phyloP scores from a whole-genome alignment of 2,329 filamentous ascomycete genomes.

The Aphanocladium album region DNA sequence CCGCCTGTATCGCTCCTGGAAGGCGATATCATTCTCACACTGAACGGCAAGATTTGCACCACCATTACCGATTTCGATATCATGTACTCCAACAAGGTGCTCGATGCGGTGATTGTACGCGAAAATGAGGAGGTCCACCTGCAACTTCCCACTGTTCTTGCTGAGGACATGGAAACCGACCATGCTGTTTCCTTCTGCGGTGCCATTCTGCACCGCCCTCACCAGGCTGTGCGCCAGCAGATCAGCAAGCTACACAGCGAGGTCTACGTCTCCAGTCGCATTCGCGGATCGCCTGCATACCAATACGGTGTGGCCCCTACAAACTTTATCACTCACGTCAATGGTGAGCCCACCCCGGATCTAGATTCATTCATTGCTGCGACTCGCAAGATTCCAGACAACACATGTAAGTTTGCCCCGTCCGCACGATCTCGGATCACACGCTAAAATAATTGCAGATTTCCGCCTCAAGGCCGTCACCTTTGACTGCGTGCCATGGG shows the following conservation, averaged over 20 bases:
- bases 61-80: constrained; percentile 88
- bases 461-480: constrained; percentile 97
- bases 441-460: constrained; percentile 41
- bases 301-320: constrained; percentile 91
- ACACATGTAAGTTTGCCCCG: constrained; percentile 62
- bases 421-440: background rate
- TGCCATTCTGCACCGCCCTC: constrained; percentile 85
- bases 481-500: constrained; percentile 97
- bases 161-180: constrained; percentile 86
- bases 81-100: constrained; percentile 84
- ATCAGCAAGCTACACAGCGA: constrained; percentile 95
- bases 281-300: constrained; percentile 75
- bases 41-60: constrained; percentile 90
- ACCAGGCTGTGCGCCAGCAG: constrained; percentile 94
- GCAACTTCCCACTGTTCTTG: constrained; percentile 77
- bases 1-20: constrained; percentile 63
- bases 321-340: constrained; percentile 96
- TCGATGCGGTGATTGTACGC: constrained; percentile 83
- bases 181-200: constrained; percentile 93
- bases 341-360: constrained; percentile 78
- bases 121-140: constrained; percentile 75
- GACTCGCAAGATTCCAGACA: constrained; percentile 85
- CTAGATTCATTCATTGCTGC: constrained; percentile 74
- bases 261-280: constrained; percentile 88
- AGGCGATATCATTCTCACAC: constrained; percentile 84